phyloP scores from a whole-genome alignment of 176 grass and related monocot genomes.

The Phoenix dactylifera region DNA sequence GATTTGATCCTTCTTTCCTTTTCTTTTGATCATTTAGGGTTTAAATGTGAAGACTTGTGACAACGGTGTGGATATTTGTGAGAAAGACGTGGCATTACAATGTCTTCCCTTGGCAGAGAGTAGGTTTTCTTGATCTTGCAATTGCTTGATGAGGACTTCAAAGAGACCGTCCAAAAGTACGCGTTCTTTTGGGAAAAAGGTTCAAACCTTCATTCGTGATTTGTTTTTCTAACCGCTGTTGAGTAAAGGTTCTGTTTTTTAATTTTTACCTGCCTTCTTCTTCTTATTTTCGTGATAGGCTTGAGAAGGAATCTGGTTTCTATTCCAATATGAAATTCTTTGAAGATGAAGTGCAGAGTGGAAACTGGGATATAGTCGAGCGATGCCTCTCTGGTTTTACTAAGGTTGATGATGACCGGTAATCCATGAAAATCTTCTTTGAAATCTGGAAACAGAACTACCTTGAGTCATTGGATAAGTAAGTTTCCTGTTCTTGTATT shows the following conservation, averaged over 20 bases:
- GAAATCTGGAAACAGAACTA: conserved; percentile 91
- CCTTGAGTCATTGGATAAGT: conserved; percentile 81
- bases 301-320: conserved; percentile 82
- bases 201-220: not conserved
- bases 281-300: conserved; percentile 20
- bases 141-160: conserved; percentile 92
- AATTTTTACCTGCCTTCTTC: not conserved
- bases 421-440: conserved; percentile 89
- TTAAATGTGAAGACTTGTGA: not conserved
- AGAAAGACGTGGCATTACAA: conserved; percentile 9
- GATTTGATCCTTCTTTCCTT: no score
- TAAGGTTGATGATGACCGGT: conserved; percentile 73
- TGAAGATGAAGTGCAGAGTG: conserved; percentile 67
- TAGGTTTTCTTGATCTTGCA: conserved; percentile 77
- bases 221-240: no score
- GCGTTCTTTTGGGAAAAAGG: not conserved
- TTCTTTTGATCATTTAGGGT: no score
- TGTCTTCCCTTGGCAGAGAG: conserved; percentile 65
- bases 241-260: not conserved
- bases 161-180: conserved; percentile 75
- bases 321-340: conserved; percentile 97
- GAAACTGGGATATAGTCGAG: conserved; percentile 86
- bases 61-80: no score
- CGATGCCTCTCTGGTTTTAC: conserved; percentile 73
- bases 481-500: not conserved